Conservation (phyloP, 345 rosid genomes). For the Firmiana major region DNA sequence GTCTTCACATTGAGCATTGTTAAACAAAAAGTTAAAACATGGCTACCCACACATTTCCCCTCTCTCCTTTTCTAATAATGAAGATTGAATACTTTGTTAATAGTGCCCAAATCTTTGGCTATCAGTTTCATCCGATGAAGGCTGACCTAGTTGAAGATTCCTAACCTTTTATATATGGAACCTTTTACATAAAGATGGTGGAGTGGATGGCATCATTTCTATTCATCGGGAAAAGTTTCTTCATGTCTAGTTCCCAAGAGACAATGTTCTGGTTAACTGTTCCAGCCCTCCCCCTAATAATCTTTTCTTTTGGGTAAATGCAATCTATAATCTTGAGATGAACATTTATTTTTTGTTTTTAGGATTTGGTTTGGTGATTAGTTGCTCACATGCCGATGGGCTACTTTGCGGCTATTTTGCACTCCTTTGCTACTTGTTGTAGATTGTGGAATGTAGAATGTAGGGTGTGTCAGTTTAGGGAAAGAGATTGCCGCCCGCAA, state of each 20-base stretch:
- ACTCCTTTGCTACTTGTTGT: too few relatives aligned
- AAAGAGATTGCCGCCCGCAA: conserved; percentile 7
- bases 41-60: not conserved
- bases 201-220: conserved; percentile 30
- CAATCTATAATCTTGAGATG: conserved; percentile 18
- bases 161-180: conserved; percentile 2
- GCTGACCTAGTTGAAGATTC: conserved; percentile 19
- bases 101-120: conserved; percentile 14
- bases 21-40: not conserved
- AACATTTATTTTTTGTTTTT: not conserved
- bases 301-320: conserved; percentile 6
- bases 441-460: not conserved
- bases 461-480: not conserved
- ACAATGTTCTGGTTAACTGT: conserved; percentile 26
- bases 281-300: conserved; percentile 10
- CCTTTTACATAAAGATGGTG: conserved; percentile 15
- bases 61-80: not conserved
- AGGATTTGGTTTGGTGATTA: not conserved
- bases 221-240: conserved; percentile 23
- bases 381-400: conserved; percentile 10
- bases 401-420: conserved; percentile 16
- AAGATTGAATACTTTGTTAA: too few relatives aligned
- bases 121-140: not conserved
- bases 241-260: conserved; percentile 36
- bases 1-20: not conserved